Base-by-base conservation (phyloP, 2,329 filamentous ascomycete species). In the Remersonia thermophila region DNA sequence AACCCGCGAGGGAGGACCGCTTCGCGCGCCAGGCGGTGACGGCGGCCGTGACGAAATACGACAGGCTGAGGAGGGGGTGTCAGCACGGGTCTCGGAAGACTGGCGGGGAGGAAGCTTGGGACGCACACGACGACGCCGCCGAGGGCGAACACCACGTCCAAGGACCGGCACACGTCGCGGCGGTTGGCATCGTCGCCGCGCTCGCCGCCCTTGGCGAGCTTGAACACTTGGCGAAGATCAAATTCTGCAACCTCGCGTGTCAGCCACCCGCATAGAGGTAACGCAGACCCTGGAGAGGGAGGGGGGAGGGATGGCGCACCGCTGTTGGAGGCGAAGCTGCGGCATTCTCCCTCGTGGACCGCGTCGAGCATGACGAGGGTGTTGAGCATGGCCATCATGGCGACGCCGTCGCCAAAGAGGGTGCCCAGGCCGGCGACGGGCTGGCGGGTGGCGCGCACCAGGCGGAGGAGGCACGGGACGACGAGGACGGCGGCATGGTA, bases 301-400 rank as follows among this genome's bases (percentile, higher is more conserved):
- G 32, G 25, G 9, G 26, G 12, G 14, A 12, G 15, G 10, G 30
- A 38, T 35, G 33, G 27, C 40, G 35, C 34, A 14, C 15, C 32
- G 10, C 4, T 15, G 1, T 18, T 20, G 13, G 33, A 20, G n/a
- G n/a, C n/a, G n/a, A 30, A n/a, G 17, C 35, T 18, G 14, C 38
- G 41, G 27, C 41, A 43, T 13, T 38, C 37, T 7, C n/a, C 11
- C 28, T 40, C 37, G 28, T 43, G 37, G 12, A 29, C 14, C 5
- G 26, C 18, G 25, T 43, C 41, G 1, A 43, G 31, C 30, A 44
- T 27, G 30, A 38, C 16, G 15, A 45, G 39, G 27, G 46, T 46
- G 30, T 49, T 47, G 28, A 46, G 41, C 30, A 49, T 34, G 41
- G 41, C 46, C 40, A 48, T 42, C 29, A 50, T 46, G 15, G 43